Base-by-base conservation (phyloP, 164 flowering plant species). In the Liquidambar formosana region DNA sequence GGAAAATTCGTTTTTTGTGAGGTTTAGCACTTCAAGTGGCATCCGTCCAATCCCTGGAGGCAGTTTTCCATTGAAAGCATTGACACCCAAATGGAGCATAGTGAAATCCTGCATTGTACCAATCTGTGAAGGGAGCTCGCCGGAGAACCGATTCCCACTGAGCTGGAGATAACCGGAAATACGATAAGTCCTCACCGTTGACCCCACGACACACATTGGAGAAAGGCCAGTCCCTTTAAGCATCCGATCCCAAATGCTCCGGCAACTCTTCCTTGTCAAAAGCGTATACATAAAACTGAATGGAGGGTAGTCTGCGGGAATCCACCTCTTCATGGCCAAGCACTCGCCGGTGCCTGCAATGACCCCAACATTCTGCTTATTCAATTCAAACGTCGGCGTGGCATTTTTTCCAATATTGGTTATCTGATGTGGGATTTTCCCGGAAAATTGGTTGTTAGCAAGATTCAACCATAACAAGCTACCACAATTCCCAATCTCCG, bases 401-500 rank as follows among this genome's bases (percentile, higher is more conserved):
- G 86, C 74, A 63, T 90, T 76, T 0, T 33, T 64, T 0, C 96
- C 98, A 19, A 92, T 85, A 8, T 67, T 81, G 0, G 92, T 52
- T 60, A 94, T 47, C 27, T 89, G 86, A n/a, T 81, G 62, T 0
- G 97, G 95, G 16, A 94, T 64, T 19, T 18, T 54, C 16, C 98
- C 98, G 0, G 86, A 68, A 21, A 94, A 75, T 44, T 71, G 68
- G 73, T 94, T 94, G 76, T 89, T 81, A 14, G 91, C 95, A 18
- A 94, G 87, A 67, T 94, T 94, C 23, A 94, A 21, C 98, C 98
- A 94, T 15, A 94, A 65, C 65, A 94, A 75, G 83, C 97, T 94
- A 21, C 74, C 69, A 77, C 98, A 94, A 62, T 85, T 90, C 11
- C 98, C 98, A 33, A 94, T 66, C 77, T 90, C 93, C 0, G 71